Evolutionary conservation across 108 stramenopile species (phyloP).

Genomic region (Cyclotella distinguenda): DNA sequence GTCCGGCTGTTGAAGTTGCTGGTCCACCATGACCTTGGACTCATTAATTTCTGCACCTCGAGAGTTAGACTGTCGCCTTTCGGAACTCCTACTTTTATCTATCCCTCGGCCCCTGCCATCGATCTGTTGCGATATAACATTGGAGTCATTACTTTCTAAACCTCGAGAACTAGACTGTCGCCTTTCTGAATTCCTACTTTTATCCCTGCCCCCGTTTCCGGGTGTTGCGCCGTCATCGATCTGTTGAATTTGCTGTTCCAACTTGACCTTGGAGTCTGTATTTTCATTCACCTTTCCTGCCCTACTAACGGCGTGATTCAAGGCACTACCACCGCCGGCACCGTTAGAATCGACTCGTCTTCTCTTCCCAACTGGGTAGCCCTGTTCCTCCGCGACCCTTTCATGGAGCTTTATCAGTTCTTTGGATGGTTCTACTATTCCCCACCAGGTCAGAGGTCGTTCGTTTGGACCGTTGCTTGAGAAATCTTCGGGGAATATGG

Average conservation of each 20-base stretch:
- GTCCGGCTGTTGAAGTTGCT: no score
- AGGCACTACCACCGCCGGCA: neutral
- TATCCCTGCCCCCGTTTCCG: neutral
- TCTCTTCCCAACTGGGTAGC: conserved; percentile 17
- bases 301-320: neutral
- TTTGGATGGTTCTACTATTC: conserved; percentile 26
- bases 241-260: no score
- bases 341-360: neutral
- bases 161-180: neutral
- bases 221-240: no score
- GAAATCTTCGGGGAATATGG: conserved; percentile 52
- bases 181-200: neutral
- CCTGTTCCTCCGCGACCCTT: conserved; percentile 17
- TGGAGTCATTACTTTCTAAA: neutral
- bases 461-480: conserved; percentile 33
- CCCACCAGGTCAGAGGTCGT: conserved; percentile 49
- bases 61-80: neutral
- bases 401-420: conserved; percentile 31
- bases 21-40: no score
- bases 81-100: neutral
- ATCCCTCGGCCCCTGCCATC: neutral
- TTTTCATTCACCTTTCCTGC: neutral
- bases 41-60: neutral
- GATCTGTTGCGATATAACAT: no score
- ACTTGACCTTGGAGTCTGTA: conserved; percentile 1